phyloP scores from a whole-genome alignment of 441 rosid genomes.

The Erysimum cheiri region DNA sequence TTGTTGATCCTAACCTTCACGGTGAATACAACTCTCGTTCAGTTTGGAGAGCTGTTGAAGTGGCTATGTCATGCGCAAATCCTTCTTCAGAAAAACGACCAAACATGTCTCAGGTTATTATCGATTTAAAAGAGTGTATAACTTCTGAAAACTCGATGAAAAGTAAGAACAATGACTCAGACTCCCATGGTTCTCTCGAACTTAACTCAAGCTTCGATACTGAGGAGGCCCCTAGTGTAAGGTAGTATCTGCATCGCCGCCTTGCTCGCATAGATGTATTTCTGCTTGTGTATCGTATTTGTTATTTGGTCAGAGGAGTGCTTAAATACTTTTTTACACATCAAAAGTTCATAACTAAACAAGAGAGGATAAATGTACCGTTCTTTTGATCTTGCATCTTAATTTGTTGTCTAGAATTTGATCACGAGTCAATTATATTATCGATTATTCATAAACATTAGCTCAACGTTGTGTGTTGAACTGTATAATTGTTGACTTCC shows the following conservation, averaged over 20 bases:
- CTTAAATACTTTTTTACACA: too few relatives aligned
- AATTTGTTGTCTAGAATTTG: too few relatives aligned
- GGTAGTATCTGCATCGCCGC: not conserved
- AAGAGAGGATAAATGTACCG: not conserved
- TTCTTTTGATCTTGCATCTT: not conserved
- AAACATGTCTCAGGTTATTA: constrained; percentile 39
- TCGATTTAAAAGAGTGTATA: constrained; percentile 47
- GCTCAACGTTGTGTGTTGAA: too few relatives aligned
- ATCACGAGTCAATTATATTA: too few relatives aligned
- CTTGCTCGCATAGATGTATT: not conserved
- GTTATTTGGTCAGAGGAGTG: too few relatives aligned
- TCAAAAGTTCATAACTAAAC: not conserved
- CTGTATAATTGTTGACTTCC: too few relatives aligned
- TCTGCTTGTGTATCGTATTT: not conserved
- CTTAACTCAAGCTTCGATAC: not conserved
- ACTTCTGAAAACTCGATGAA: not conserved
- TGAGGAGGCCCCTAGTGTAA: not conserved
- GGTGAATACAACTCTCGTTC: constrained; percentile 41
- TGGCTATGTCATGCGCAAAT: constrained; percentile 44
- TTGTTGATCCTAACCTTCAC: constrained; percentile 37
- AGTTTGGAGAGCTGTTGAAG: constrained; percentile 50
- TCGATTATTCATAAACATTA: too few relatives aligned
- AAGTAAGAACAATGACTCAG: not conserved
- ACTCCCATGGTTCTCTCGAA: not conserved
- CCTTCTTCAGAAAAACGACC: constrained; percentile 42